Evolutionary conservation across 208 protist species (phyloP).

Genomic region (Trypanosoma melophagium): DNA sequence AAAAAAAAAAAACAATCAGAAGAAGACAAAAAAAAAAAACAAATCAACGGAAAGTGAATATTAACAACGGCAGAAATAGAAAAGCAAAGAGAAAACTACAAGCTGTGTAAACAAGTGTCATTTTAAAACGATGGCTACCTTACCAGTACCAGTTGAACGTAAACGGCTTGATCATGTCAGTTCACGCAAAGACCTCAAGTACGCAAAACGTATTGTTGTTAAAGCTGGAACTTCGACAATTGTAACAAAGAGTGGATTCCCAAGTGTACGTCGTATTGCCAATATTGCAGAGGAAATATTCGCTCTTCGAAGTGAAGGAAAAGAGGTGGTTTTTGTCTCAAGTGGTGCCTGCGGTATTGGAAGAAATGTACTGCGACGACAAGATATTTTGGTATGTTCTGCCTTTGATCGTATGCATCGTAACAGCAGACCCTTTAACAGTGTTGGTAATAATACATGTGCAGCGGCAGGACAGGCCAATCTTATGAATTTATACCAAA

Average conservation of each 20-base stretch:
- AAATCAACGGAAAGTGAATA: too few relatives aligned
- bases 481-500: slow-evolving; percentile 66
- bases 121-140: slow-evolving; percentile 8
- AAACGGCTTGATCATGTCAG: slow-evolving; percentile 16
- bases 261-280: slow-evolving; percentile 45
- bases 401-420: slow-evolving; percentile 17
- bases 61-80: too few relatives aligned
- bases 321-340: slow-evolving; percentile 79
- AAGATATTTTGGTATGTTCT: slow-evolving; percentile 23
- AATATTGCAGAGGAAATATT: slow-evolving; percentile 63
- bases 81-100: slow-evolving; percentile 4
- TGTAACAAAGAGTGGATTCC: slow-evolving; percentile 45
- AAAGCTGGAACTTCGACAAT: slow-evolving; percentile 73
- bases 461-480: slow-evolving; percentile 57
- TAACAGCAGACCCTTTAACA: not conserved
- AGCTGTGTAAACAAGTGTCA: not conserved
- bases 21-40: too few relatives aligned
- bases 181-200: slow-evolving; percentile 22
- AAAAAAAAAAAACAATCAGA: too few relatives aligned
- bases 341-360: slow-evolving; percentile 71
- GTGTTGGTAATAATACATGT: slow-evolving; percentile 31
- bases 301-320: slow-evolving; percentile 35
- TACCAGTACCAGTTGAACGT: slow-evolving; percentile 9
- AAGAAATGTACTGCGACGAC: slow-evolving; percentile 37
- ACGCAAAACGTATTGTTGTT: slow-evolving; percentile 63